Percentiles rank a stretch among this genome's conserved stretches.
Evolutionary conservation across 306 rosid species (phyloP).

Genomic region (Malus sylvestris): DNA sequence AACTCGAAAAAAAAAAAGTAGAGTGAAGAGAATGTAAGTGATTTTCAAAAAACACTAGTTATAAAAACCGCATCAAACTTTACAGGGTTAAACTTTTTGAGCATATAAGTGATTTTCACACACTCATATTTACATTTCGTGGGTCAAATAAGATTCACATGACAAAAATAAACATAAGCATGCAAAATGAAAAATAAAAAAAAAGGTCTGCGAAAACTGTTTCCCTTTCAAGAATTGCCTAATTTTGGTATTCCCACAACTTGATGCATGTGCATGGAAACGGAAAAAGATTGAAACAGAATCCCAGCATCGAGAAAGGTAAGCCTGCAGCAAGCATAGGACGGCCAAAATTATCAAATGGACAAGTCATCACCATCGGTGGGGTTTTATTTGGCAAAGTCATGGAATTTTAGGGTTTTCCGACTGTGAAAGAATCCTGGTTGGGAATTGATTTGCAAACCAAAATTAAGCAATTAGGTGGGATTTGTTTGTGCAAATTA

Average conservation of each 20-base stretch:
- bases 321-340: background rate
- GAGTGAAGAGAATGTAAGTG: too few relatives aligned
- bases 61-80: background rate
- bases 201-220: too few relatives aligned
- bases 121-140: too few relatives aligned
- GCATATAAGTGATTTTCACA: background rate
- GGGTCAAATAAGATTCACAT: too few relatives aligned
- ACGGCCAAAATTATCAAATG: background rate
- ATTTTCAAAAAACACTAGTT: too few relatives aligned
- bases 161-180: background rate
- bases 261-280: background rate
- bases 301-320: background rate
- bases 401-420: background rate
- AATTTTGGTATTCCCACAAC: background rate
- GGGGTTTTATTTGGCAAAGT: background rate
- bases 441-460: background rate
- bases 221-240: background rate
- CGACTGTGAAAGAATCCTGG: background rate
- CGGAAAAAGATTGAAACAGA: constrained; percentile 15
- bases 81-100: background rate
- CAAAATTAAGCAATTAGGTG: constrained; percentile 3
- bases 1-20: background rate
- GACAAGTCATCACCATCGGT: background rate
- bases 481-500: background rate
- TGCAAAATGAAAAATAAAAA: too few relatives aligned